Percentiles rank a stretch among this genome's conserved stretches.
Evolutionary conservation across 75 land plant genomes (phyloP).

Genomic region (Isoetes taiwanensis): DNA sequence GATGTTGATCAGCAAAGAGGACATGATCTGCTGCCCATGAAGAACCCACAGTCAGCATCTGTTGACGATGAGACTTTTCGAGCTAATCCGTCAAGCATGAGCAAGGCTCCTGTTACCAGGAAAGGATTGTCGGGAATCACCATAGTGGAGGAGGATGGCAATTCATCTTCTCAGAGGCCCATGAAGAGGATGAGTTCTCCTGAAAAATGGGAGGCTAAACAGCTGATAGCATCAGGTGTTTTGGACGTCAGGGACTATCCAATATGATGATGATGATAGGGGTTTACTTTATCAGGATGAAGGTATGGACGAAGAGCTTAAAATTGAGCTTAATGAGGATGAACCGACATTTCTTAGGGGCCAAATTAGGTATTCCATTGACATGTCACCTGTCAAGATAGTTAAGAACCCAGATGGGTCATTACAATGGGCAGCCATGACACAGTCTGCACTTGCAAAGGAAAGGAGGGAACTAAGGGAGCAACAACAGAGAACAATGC

Average conservation of each 20-base stretch:
- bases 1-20: slow-evolving; percentile 62
- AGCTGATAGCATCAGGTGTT: slow-evolving; percentile 55
- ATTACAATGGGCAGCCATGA: slow-evolving; percentile 67
- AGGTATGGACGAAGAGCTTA: slow-evolving; percentile 75
- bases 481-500: slow-evolving; percentile 72
- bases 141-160: slow-evolving; percentile 41
- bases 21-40: slow-evolving; percentile 61
- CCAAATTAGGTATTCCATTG: slow-evolving; percentile 55
- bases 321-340: slow-evolving; percentile 79
- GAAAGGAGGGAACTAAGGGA: slow-evolving; percentile 69
- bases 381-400: slow-evolving; percentile 78
- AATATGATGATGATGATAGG: slow-evolving; percentile 64
- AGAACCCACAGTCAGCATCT: too few species aligned
- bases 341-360: slow-evolving; percentile 75
- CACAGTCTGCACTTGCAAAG: slow-evolving; percentile 70
- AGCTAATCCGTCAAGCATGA: slow-evolving; percentile 37
- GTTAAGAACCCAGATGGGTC: slow-evolving; percentile 85
- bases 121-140: slow-evolving; percentile 46
- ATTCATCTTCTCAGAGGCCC: slow-evolving; percentile 9
- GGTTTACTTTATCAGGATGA: slow-evolving; percentile 72
- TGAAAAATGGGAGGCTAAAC: slow-evolving; percentile 91
- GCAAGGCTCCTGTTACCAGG: slow-evolving; percentile 22
- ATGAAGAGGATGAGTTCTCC: slow-evolving; percentile 26
- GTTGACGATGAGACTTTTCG: slow-evolving; percentile 36
- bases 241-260: slow-evolving; percentile 50